Conservation (phyloP, 2,329 filamentous ascomycete species). For the Penicillium sp. region DNA sequence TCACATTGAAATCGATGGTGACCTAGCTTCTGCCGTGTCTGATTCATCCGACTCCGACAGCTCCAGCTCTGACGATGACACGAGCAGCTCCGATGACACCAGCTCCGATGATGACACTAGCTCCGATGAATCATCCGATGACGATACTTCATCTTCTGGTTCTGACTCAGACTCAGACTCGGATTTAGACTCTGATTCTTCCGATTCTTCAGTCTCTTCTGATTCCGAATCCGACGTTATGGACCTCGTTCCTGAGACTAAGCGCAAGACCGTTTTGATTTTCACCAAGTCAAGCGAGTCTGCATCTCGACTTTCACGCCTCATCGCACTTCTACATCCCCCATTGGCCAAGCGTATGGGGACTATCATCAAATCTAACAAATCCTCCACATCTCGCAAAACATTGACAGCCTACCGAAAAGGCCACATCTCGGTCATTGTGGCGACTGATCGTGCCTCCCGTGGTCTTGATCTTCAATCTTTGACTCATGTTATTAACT, state of each 20-base stretch:
- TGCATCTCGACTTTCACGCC: constrained; percentile 78
- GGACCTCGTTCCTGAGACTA: constrained; percentile 29
- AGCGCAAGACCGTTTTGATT: constrained; percentile 60
- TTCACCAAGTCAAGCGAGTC: constrained; percentile 91
- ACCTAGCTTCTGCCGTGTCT: constrained; percentile 3
- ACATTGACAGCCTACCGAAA: constrained; percentile 65
- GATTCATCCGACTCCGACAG: constrained; percentile 18
- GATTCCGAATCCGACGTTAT: constrained; percentile 26
- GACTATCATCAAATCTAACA: constrained; percentile 74
- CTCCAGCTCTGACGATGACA: constrained; percentile 20
- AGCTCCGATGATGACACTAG: constrained; percentile 37
- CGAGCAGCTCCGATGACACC: constrained; percentile 32
- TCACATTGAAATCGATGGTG: constrained; percentile 31
- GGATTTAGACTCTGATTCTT: constrained; percentile 23
- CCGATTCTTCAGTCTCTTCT: constrained; percentile 20
- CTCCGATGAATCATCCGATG: constrained; percentile 34
- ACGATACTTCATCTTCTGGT: constrained; percentile 27
- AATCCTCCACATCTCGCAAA: constrained; percentile 67
- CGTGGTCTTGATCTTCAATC: constrained; percentile 81
- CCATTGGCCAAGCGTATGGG: constrained; percentile 58
- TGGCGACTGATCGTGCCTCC: constrained; percentile 90
- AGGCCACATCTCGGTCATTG: constrained; percentile 67
- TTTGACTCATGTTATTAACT: constrained; percentile 86
- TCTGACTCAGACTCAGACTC: constrained; percentile 29
- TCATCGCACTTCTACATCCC: constrained; percentile 68